Evolutionary conservation across 2,329 filamentous ascomycete genomes (phyloP), one percentile per base, ranked within the genome.

Genomic region (Neoscytalidium dimidiatum): DNA sequence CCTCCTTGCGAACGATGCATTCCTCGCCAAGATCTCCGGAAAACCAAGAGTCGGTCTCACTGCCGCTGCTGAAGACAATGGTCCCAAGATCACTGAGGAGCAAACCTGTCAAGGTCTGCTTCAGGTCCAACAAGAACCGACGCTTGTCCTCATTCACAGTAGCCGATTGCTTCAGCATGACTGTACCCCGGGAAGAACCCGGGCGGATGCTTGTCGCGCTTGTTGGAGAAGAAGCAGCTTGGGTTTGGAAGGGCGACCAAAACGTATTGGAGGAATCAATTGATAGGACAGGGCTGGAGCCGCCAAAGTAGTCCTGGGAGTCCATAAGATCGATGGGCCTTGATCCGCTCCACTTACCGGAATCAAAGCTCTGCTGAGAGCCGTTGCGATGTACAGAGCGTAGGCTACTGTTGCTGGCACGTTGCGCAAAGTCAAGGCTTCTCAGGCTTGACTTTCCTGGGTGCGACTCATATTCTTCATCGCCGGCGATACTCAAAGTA

Each of bases 41-140:
- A 69, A 97, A 95, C 90, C 94, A 97, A 3, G 84, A 84, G 75
- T 98, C 95, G 0, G 94, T 98, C 79, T 99, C 95, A 46, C 93
- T 96, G 3, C 95, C 95, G 58, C 86, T 87, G n/a, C 89, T 88
- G 76, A 96, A 95, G 1, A 97, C 90, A 31, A 92, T 86, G 44
- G 90, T 93, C 5, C 94, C 93, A 3, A 98, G 83, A 74, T 99
- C 95, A 57, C 94, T 98, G 28, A 98, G 80, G 1, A 98, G 80
- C 19, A 99, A 82, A 68, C 92, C 94, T 1, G 90, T 94, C 43
- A 98, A 80, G 0, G 89, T 91, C 73, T 94, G 91, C 70, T 89
- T 89, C 31, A 97, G 81, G 31, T 92, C 90, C 7, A 86, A 83
- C 62, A 97, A 80, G 76, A 97, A 97, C n/a, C 83, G 85, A 3